Evolutionary conservation across 1,284 basidiomycete species (phyloP), one percentile per base, ranked within the genome.

Genomic region (Exsudoporus floridanus): DNA sequence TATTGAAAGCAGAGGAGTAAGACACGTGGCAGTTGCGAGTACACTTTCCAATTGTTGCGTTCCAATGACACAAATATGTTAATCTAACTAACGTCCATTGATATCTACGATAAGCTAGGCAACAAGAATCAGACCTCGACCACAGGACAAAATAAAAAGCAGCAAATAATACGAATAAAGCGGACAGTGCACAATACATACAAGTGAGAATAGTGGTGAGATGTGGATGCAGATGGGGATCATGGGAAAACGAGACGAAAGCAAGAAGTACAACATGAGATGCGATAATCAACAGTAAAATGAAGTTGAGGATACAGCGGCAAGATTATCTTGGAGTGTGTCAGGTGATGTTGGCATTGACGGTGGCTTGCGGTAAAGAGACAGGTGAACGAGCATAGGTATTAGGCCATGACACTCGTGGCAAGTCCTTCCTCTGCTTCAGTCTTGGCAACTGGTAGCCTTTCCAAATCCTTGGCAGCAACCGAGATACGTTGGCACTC

Each of bases 401-500:
- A 56, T 63, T 41, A 69, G 50, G 64, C 60, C 60, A 59, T 67
- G 51, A 69, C 64, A 42, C 60, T 51, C 54, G 61, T 65, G 25
- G 55, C 52, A 41, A 56, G 67, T 31, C 44, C 55, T 45, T 56
- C 59, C 8, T 66, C 65, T n/a, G n/a, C n/a, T 50, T 66, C 65
- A 5, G 52, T 62, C 66, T 70, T 67, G 38, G 60, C 36, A 21
- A 61, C 14, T 1, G 60, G 39, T 7, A 48, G 4, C 36, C 46
- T 55, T 34, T 63, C 67, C 10, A 56, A 45, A 27, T 69, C 68
- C 55, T 71, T 66, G 44, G 55, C 49, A 19, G 66, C 61, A 10
- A 70, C 63, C n/a, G 62, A 68, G 12, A 70, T 64, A 57, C 75
- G 73, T 54, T 73, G 71, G 54, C 81, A 82, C 42, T 82, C 81